phyloP scores from a whole-genome alignment of 2,329 filamentous ascomycete species.

The Xylaria hypoxylon region DNA sequence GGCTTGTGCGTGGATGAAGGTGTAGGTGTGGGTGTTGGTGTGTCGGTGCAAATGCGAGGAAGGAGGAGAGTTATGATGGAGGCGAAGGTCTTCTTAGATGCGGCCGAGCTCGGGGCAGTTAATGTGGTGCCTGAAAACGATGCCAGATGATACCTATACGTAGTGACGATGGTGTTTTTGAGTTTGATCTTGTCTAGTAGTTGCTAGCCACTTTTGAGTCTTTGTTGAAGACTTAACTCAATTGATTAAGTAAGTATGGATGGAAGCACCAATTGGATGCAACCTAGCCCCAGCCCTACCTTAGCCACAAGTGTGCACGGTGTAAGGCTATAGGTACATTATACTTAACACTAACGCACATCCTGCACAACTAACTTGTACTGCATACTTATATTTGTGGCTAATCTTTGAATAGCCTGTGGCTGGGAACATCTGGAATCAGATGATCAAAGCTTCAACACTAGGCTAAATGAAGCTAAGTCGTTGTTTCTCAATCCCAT shows the following conservation, averaged over 20 bases:
- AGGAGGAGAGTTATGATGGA: background rate
- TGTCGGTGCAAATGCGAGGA: background rate
- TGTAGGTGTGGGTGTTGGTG: background rate
- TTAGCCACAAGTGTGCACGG: background rate
- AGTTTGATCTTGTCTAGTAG: too few relatives aligned
- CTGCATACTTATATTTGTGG: background rate
- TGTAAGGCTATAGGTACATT: background rate
- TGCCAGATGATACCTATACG: background rate
- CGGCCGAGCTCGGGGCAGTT: background rate
- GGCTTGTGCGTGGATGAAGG: background rate
- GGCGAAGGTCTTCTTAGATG: conserved; percentile 8
- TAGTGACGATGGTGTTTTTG: background rate
- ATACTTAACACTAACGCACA: background rate
- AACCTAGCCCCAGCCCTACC: background rate
- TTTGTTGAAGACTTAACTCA: conserved; percentile 4
- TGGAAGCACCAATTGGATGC: conserved; percentile 4
- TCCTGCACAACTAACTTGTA: background rate
- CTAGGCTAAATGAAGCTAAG: too few relatives aligned
- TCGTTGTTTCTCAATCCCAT: too few relatives aligned
- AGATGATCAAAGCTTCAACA: too few relatives aligned
- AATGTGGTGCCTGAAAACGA: background rate
- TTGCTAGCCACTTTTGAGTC: background rate
- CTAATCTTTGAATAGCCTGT: too few relatives aligned
- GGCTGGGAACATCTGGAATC: too few relatives aligned
- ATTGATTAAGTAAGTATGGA: conserved; percentile 7